Conservation (phyloP, 768 basidiomycete species). For the Gautieria morchelliformis region DNA sequence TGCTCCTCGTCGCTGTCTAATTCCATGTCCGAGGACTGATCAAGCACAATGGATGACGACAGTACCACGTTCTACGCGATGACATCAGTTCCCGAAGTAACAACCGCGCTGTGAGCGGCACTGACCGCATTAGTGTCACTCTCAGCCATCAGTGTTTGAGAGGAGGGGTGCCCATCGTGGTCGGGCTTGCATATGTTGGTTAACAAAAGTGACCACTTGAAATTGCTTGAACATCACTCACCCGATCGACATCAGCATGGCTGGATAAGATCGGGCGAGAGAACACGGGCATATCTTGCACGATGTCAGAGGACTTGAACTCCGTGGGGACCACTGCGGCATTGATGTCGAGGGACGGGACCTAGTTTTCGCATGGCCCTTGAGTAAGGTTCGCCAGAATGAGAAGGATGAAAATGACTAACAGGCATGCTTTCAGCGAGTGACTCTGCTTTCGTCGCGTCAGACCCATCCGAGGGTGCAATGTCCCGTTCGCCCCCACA, state of each 20-base stretch:
- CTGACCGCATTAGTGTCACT: background rate
- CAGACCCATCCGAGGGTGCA: conserved; percentile 4
- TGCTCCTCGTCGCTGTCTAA: background rate
- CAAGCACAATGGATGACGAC: background rate
- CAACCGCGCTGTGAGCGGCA: background rate
- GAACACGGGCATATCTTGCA: background rate
- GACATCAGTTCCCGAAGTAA: background rate
- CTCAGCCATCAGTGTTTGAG: no score
- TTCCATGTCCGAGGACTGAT: background rate
- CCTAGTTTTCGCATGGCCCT: background rate
- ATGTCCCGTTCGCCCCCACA: conserved; percentile 5
- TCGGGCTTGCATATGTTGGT: no score
- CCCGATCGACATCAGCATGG: no score
- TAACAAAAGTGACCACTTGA: no score
- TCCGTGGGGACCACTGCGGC: background rate
- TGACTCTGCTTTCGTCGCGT: conserved; percentile 10
- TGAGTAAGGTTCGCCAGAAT: background rate
- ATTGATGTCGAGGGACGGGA: background rate
- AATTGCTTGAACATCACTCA: background rate
- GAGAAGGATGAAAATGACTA: background rate
- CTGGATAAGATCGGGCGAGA: background rate
- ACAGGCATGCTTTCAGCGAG: background rate
- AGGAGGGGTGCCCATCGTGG: no score
- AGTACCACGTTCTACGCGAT: background rate
- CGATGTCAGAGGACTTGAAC: background rate